Percentiles rank a stretch among this genome's conserved stretches.
Evolutionary conservation across 1,284 basidiomycete genomes (phyloP).

Genomic region (Sanghuangporus weigelae): DNA sequence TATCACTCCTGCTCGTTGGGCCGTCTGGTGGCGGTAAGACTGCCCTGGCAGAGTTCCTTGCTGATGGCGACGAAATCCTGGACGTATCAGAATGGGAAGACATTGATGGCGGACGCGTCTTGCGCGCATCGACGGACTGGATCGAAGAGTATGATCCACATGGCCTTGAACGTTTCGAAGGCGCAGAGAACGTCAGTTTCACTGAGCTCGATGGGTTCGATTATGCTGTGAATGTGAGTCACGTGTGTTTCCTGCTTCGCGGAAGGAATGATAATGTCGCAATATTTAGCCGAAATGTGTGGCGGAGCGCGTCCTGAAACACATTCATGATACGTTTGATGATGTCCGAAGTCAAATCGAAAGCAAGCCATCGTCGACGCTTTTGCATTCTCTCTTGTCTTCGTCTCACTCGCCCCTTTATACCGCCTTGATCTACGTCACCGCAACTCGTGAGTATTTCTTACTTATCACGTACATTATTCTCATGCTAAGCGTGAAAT

Average conservation of each 20-base stretch:
- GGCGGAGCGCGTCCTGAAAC: conserved; percentile 32
- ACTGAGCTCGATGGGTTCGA: conserved; percentile 44
- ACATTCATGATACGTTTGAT: conserved; percentile 54
- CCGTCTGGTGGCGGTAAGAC: conserved; percentile 30
- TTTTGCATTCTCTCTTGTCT: conserved; percentile 15
- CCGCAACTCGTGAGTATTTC: conserved; percentile 38
- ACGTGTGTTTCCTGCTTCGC: neutral
- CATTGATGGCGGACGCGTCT: conserved; percentile 33
- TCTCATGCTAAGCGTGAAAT: neutral
- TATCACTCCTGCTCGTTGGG: conserved; percentile 50
- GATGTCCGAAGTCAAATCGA: conserved; percentile 26
- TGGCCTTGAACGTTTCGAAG: conserved; percentile 59
- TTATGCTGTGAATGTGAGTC: conserved; percentile 38
- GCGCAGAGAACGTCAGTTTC: conserved; percentile 57
- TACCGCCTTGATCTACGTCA: conserved; percentile 53
- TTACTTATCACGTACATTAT: neutral
- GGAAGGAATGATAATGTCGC: neutral
- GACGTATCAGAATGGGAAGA: conserved; percentile 65
- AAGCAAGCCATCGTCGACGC: conserved; percentile 9
- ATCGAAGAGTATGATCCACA: conserved; percentile 56
- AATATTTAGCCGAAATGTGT: conserved; percentile 22
- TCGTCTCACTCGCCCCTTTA: conserved; percentile 29
- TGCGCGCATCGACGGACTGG: conserved; percentile 64
- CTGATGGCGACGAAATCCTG: conserved; percentile 30
- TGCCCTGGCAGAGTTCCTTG: conserved; percentile 34